Evolutionary conservation across 2,329 filamentous ascomycete genomes (phyloP).

Genomic region (Trichoderma oligosporum): DNA sequence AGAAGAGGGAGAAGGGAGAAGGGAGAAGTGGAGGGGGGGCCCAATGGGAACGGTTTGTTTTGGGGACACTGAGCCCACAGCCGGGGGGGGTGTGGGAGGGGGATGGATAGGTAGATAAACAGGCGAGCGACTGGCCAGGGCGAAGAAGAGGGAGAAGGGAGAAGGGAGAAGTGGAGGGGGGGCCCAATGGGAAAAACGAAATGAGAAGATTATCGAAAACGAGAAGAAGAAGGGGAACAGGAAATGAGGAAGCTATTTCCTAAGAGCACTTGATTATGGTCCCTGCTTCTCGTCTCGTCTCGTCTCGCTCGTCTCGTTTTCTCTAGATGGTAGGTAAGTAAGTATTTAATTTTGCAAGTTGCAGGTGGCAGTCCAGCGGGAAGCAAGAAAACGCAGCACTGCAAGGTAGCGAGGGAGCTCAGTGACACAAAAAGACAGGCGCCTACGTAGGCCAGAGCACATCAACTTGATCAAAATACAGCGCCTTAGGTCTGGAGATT

Average conservation of each 20-base stretch:
- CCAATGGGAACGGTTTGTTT: background rate
- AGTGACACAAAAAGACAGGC: background rate
- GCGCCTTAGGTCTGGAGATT: background rate
- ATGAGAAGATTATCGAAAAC: constrained; percentile 14
- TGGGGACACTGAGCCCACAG: constrained; percentile 17
- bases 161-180: constrained; percentile 16
- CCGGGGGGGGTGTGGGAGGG: background rate
- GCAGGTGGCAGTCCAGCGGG: background rate
- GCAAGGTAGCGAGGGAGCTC: background rate
- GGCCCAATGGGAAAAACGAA: constrained; percentile 7
- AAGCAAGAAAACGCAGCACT: background rate
- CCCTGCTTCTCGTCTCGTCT: constrained; percentile 10
- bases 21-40: constrained; percentile 12
- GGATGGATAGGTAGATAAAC: constrained; percentile 4
- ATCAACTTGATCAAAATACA: no score
- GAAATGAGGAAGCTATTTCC: constrained; percentile 18
- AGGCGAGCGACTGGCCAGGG: background rate
- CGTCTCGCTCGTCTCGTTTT: no score
- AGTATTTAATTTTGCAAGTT: no score
- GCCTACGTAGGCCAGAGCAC: no score
- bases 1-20: constrained; percentile 14
- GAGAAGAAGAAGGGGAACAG: constrained; percentile 19
- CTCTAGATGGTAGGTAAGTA: no score
- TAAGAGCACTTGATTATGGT: constrained; percentile 11
- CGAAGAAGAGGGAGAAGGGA: constrained; percentile 1